Base-by-base conservation (phyloP, 2,329 filamentous ascomycete genomes). In the Diaporthe sp. region DNA sequence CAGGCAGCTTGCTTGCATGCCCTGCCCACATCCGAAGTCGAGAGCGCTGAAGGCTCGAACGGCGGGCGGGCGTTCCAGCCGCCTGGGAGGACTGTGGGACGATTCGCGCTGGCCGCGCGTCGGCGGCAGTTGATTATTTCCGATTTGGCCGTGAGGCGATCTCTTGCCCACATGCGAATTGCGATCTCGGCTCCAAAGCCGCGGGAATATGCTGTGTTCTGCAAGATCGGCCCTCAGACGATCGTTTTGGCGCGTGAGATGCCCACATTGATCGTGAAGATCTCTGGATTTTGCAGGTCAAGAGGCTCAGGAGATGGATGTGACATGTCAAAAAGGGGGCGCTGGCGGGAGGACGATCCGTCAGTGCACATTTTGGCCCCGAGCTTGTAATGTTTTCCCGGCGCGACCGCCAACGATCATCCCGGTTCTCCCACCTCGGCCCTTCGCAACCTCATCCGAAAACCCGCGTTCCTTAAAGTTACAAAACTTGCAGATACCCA, bases 401-500 rank as follows among this genome's bases (percentile, higher is more conserved):
- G 22, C 65, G 34, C 61, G 19, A n/a, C 15, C 15, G 22, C 51
- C 65, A 8, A 31, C 65, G 65, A 70, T 70, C 15, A 70, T 70
- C 65, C 65, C 25, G 65, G 65, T 12, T 55, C 49, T 42, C 65
- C 15, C 25, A 13, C 9, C 65, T 55, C 49, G 34, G 8, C 34
- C 65, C 46, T 34, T 55, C n/a, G 34, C 65, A 39, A 55, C 71
- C 15, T 72, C 57, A 25, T 25, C 71, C 51, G 71, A n/a, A 55
- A 55, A 53, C 17, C 57, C 57, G 57, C 44, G 57, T 49, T 51
- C 34, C 17, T 70, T 4, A 19, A 15, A 37, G 31, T 70, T 42
- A 42, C 65, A 65, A n/a, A 73, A 65, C 58, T 22, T 46, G 71
- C 55, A 42, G 65, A 70, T 70, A 73, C 39, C 71, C 71, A 73